These are phyloP conservation scores for Takashimella koratensis DNA, from an alignment of 1,284 basidiomycete genomes.

Conservation along the genomic window DNA sequence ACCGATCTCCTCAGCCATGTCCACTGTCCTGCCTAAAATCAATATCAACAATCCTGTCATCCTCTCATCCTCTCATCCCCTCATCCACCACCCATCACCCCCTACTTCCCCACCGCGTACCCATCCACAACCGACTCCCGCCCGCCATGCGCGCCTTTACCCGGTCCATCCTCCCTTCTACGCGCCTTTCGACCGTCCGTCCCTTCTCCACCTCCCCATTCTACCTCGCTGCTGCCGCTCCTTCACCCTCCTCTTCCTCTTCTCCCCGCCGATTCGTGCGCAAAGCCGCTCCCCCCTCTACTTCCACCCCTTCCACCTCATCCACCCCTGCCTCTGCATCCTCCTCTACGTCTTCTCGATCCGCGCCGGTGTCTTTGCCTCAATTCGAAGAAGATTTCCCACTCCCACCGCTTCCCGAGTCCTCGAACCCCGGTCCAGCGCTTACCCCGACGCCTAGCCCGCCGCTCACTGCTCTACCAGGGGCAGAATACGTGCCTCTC, in stretches of 20 bases:
- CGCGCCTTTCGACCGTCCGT: not conserved
- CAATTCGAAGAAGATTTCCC: conserved; percentile 6
- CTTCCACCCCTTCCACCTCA: conserved; percentile 1
- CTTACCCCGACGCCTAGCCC: conserved; percentile 10
- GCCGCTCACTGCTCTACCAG: conserved; percentile 17
- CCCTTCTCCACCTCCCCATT: not conserved
- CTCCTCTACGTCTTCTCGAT: not conserved
- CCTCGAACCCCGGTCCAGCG: conserved; percentile 2
- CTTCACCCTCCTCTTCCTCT: not conserved
- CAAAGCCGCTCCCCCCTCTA: conserved; percentile 3
- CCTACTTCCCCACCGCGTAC: not conserved
- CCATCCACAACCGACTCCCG: not conserved
- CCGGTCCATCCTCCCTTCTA: not conserved
- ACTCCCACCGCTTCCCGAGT: conserved; percentile 5
- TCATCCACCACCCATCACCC: not conserved
- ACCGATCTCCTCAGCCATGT: no score
- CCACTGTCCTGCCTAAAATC: no score
- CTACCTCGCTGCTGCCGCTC: not conserved
- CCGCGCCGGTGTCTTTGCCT: not conserved
- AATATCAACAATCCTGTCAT: no score
- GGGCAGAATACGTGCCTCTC: conserved; percentile 19
- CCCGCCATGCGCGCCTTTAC: no score
- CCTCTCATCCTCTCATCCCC: not conserved
- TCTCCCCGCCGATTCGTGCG: not conserved
- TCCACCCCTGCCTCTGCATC: not conserved